Conservation (phyloP, 176 grass and related monocot genomes). For the Carex pumila region DNA sequence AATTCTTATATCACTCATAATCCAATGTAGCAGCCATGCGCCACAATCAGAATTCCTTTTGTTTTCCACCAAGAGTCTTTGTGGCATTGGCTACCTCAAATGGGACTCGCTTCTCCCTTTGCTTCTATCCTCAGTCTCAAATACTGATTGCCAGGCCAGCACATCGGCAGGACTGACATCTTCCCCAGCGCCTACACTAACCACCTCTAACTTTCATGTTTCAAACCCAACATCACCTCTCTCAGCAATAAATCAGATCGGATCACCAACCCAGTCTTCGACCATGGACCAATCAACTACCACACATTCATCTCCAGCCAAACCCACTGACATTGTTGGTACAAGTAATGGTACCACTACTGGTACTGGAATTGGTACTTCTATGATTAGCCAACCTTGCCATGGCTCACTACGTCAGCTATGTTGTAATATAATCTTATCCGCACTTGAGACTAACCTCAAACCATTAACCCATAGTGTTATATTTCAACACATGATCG, state of each 20-base stretch:
- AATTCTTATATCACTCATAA: conserved; percentile 71
- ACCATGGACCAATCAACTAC: conserved; percentile 68
- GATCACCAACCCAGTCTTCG: conserved; percentile 76
- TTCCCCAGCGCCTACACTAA: conserved; percentile 35
- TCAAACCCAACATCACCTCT: conserved; percentile 78
- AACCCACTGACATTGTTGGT: conserved; percentile 49
- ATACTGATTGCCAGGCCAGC: conserved; percentile 39
- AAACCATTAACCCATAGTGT: conserved; percentile 81
- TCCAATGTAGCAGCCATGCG: conserved; percentile 74
- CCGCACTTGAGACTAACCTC: conserved; percentile 54
- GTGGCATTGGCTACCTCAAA: conserved; percentile 62
- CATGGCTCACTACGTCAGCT: conserved; percentile 70
- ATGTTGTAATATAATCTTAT: conserved; percentile 75
- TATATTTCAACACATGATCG: conserved; percentile 77
- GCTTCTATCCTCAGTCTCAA: conserved; percentile 64
- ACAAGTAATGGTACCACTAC: conserved; percentile 28
- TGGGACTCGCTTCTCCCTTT: conserved; percentile 87
- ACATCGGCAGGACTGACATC: conserved; percentile 39
- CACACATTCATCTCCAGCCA: conserved; percentile 61
- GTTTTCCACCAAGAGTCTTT: conserved; percentile 78
- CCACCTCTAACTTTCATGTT: conserved; percentile 54
- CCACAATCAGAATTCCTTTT: conserved; percentile 90
- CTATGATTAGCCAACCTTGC: conserved; percentile 37
- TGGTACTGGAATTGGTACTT: conserved; percentile 6
- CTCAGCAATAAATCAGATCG: conserved; percentile 62